Evolutionary conservation across 805 yeast species (phyloP), one percentile per base, ranked within the genome.

Genomic region (Teunomyces pallodes): DNA sequence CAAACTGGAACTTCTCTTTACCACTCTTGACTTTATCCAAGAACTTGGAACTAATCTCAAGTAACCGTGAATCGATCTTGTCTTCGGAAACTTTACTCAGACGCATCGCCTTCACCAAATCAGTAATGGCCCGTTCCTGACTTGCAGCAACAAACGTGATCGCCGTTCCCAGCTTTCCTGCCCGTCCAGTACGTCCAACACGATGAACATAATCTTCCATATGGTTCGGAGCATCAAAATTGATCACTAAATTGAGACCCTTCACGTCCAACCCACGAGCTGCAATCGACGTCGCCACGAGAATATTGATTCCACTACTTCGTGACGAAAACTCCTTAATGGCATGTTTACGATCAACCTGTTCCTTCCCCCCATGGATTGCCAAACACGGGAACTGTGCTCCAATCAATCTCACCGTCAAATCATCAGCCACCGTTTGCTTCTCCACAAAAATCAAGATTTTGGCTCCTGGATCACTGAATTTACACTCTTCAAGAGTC

Each of bases 211-310:
- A 94, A 63, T 94, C 98, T 53, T 96, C 98, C 76, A 90, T 77
- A 51, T 91, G 96, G 53, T 78, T 87, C 0, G 96, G 96, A 1
- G 90, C 72, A n/a, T 75, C 79, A 51, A 60, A 68, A 53, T 94
- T 87, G 5, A 94, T 72, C 2, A 94, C 98, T 39, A 91, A 64
- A 48, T 83, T 83, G 24, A 92, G 77, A 17, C 84, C 86, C 45
- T 90, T 87, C n/a, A 94, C 97, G 66, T 94, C 97, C 20, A 94
- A 70, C 0, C 99, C 99, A 52, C 99, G 76, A 0, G 99, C 96
- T 2, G 97, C 90, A 24, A 94, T 87, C 2, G 96, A 94, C 0
- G 99, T 94, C 6, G 97, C 96, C 26, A 94, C 80, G 43, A 94
- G 69, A 1, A 90, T 80, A 47, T 82, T 79, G 3, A 82, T 68